Base-by-base conservation (phyloP, 306 rosid genomes). In the Vigna hirtella region DNA sequence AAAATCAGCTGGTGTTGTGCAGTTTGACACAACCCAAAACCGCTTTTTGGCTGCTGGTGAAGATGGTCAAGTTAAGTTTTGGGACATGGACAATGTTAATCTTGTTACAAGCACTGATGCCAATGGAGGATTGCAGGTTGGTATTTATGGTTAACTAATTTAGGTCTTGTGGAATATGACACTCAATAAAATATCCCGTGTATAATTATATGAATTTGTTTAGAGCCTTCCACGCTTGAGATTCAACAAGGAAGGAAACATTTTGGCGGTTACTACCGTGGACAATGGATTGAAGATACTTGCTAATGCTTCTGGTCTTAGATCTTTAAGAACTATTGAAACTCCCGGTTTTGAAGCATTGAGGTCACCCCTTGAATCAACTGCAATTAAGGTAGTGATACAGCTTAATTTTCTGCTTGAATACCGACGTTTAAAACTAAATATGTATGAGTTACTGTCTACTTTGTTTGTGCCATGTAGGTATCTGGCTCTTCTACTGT, bases 11-110 rank as follows among this genome's bases (percentile, higher is more conserved):
- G 93, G 93, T 18, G 90, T 91, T 68, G 92, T 91, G 85, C 98
- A 91, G 89, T 91, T 93, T 28, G 98, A 91, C 87, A 90, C 93
- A 28, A 87, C 96, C 20, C 90, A 88, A 67, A 93, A 90, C 85
- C 93, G 85, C 83, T 83, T 93, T 86, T 79, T 93, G 86, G 98
- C 95, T 74, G 98, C 87, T 0, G 98, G 98, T 77, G 98, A 91
- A 88, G 97, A 91, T 81, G 86, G 84, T 78, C 95, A 87, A 58
- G 87, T 91, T 79, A 93, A 88, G 88, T 91, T 90, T 80, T 93
- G 98, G 98, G 91, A 88, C 81, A 91, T 93, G 98, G 97, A 91
- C 87, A 90, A 45, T 70, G 20, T 26, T 64, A 86, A 74, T 66
- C 59, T 80, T 74, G 62, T 91, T 18, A 69, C 84, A 58, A 87